These are phyloP conservation scores for Fusarium compactum DNA, from an alignment of 2,329 filamentous ascomycete genomes.

Conservation along the genomic window DNA sequence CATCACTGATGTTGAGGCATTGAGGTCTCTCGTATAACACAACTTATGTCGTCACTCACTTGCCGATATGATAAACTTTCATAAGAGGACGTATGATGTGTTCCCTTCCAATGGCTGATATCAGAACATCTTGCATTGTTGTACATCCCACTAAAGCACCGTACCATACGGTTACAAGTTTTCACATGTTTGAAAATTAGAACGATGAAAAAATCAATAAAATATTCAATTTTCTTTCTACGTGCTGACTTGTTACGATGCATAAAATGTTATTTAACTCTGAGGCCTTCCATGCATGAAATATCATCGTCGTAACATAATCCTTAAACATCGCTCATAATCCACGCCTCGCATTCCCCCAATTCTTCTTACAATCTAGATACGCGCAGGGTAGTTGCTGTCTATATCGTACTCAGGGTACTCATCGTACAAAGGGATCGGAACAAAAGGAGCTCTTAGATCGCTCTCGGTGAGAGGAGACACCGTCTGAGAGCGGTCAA, in stretches of 20 bases:
- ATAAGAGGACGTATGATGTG: neutral
- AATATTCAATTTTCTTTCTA: neutral
- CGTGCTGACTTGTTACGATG: neutral
- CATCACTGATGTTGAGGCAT: neutral
- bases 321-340: neutral
- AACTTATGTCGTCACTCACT: neutral
- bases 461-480: constrained; percentile 23
- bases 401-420: constrained; percentile 4
- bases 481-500: constrained; percentile 2
- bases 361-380: neutral
- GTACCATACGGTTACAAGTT: neutral
- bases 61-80: neutral
- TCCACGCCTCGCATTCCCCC: neutral
- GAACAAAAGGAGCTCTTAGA: neutral
- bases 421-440: constrained; percentile 5
- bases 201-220: neutral
- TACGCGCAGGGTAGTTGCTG: neutral
- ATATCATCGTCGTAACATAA: neutral
- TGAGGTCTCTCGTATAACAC: neutral
- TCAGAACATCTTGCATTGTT: neutral
- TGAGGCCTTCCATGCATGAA: neutral
- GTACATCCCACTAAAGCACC: neutral
- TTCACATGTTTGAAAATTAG: neutral
- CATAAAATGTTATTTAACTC: neutral
- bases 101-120: neutral